Percentiles rank a stretch among this genome's conserved stretches.
phyloP scores from a whole-genome alignment of 495 filamentous ascomycete species.

The Aspergillus incahuasiensis region DNA sequence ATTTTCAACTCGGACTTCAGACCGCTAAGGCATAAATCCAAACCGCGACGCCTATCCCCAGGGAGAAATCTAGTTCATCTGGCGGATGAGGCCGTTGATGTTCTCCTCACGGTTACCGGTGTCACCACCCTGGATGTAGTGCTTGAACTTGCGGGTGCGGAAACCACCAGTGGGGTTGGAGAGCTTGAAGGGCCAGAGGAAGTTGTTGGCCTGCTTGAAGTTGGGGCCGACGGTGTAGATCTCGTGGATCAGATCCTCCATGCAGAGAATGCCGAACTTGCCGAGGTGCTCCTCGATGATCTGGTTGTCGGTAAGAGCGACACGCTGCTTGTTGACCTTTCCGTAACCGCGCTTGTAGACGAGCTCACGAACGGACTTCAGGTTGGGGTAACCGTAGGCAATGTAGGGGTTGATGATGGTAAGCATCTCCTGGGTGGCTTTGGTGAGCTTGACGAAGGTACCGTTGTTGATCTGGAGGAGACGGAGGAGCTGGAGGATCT shows the following conservation, averaged over 20 bases:
- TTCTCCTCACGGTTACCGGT: conserved; percentile 97
- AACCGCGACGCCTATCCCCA: conserved; percentile 21
- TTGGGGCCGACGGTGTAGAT: conserved; percentile 98
- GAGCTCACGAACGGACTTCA: conserved; percentile 97
- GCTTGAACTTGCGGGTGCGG: conserved; percentile 94
- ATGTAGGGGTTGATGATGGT: conserved; percentile 97
- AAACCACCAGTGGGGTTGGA: conserved; percentile 96
- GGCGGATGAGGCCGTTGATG: conserved; percentile 92
- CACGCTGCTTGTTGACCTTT: conserved; percentile 94
- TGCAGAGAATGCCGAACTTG: conserved; percentile 98
- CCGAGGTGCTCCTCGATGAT: conserved; percentile 94
- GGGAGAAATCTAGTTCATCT: conserved; percentile 82
- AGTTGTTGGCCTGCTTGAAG: conserved; percentile 99
- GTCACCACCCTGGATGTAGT: conserved; percentile 99
- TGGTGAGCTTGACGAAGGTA: conserved; percentile 94
- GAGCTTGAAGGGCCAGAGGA: conserved; percentile 99
- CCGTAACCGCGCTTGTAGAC: conserved; percentile 99
- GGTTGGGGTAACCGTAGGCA: conserved; percentile 98
- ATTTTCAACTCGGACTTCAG: conserved; percentile 33
- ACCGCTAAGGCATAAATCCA: conserved; percentile 38
- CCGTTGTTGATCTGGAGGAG: conserved; percentile 99
- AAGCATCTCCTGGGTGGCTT: conserved; percentile 97
- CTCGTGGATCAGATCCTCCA: conserved; percentile 99
- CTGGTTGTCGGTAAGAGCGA: conserved; percentile 94
- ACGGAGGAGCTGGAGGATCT: conserved; percentile 98